These are phyloP conservation scores for Pythium vanterpoolii DNA, from an alignment of 352 stramenopile genomes.

Conservation along the genomic window DNA sequence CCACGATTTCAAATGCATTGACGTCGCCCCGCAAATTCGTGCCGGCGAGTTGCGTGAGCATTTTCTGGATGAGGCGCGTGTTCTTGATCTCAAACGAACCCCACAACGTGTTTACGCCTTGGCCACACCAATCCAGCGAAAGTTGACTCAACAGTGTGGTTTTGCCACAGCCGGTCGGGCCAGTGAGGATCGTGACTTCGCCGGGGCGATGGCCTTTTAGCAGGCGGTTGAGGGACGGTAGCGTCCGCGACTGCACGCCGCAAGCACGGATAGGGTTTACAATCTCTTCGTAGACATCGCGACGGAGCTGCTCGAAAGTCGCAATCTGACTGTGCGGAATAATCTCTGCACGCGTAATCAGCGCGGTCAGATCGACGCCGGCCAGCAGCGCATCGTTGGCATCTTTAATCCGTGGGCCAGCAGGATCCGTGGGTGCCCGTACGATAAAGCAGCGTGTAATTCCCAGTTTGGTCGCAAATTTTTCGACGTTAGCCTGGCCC, in stretches of 20 bases:
- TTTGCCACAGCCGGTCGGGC: slow-evolving; percentile 95
- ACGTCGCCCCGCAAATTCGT: slow-evolving; percentile 66
- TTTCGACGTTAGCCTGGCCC: slow-evolving; percentile 93
- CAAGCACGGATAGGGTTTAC: slow-evolving; percentile 92
- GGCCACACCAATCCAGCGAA: slow-evolving; percentile 89
- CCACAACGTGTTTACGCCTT: slow-evolving; percentile 98
- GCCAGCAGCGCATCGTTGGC: slow-evolving; percentile 96
- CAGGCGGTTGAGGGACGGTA: slow-evolving; percentile 93
- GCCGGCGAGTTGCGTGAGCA: slow-evolving; percentile 94
- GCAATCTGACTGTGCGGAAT: slow-evolving; percentile 94
- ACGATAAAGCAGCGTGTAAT: slow-evolving; percentile 91
- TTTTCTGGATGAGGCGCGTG: slow-evolving; percentile 95
- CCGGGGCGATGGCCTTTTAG: slow-evolving; percentile 97
- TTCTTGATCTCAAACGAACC: slow-evolving; percentile 99
- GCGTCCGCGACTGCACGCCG: slow-evolving; percentile 89
- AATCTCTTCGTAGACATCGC: slow-evolving; percentile 94
- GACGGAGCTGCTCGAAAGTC: slow-evolving; percentile 90
- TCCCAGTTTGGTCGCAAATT: slow-evolving; percentile 96
- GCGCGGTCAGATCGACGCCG: slow-evolving; percentile 84
- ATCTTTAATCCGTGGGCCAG: slow-evolving; percentile 90
- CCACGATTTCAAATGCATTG: slow-evolving; percentile 71
- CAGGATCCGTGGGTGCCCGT: slow-evolving; percentile 42
- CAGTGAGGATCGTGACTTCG: slow-evolving; percentile 98
- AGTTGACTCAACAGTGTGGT: slow-evolving; percentile 93
- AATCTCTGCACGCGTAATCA: slow-evolving; percentile 79